Evolutionary conservation across 2,329 filamentous ascomycete species (phyloP).

Genomic region (Alternaria triticina): DNA sequence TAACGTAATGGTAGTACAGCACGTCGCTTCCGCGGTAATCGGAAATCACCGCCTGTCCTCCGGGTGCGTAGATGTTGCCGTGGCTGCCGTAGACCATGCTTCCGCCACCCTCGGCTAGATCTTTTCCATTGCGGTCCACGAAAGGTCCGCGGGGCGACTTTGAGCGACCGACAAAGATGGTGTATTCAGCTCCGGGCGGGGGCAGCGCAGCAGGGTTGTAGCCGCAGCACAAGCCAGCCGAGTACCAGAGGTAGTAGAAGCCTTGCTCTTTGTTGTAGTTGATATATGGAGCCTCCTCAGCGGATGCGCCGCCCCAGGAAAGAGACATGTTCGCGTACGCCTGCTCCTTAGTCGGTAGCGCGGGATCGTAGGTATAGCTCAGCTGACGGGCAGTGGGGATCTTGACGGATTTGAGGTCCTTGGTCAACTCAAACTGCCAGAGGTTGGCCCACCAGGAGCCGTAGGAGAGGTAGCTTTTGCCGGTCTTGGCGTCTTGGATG

Average conservation of each 20-base stretch:
- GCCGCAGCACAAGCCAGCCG: not conserved
- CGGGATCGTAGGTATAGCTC: slow-evolving; percentile 8
- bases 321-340: slow-evolving; percentile 20
- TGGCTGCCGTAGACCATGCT: slow-evolving; percentile 65
- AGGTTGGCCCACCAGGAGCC: slow-evolving; percentile 65
- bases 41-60: slow-evolving; percentile 23
- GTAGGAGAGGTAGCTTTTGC: slow-evolving; percentile 59
- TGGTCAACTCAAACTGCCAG: slow-evolving; percentile 4
- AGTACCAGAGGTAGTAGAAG: not conserved
- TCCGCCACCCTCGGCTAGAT: slow-evolving; percentile 61
- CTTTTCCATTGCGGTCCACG: slow-evolving; percentile 29
- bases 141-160: slow-evolving; percentile 58
- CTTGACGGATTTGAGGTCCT: slow-evolving; percentile 1
- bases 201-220: not conserved
- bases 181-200: slow-evolving; percentile 62
- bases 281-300: slow-evolving; percentile 2
- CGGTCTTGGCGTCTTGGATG: slow-evolving; percentile 39
- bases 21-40: slow-evolving; percentile 12
- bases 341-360: slow-evolving; percentile 5
- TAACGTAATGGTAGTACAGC: slow-evolving; percentile 27
- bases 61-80: slow-evolving; percentile 34
- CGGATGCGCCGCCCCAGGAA: not conserved
- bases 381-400: slow-evolving; percentile 1
- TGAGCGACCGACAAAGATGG: slow-evolving; percentile 66
- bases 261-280: slow-evolving; percentile 49